These are phyloP conservation scores for Ceratocystis eucalypticola DNA, from an alignment of 2,329 filamentous ascomycete species.

Conservation along the genomic window DNA sequence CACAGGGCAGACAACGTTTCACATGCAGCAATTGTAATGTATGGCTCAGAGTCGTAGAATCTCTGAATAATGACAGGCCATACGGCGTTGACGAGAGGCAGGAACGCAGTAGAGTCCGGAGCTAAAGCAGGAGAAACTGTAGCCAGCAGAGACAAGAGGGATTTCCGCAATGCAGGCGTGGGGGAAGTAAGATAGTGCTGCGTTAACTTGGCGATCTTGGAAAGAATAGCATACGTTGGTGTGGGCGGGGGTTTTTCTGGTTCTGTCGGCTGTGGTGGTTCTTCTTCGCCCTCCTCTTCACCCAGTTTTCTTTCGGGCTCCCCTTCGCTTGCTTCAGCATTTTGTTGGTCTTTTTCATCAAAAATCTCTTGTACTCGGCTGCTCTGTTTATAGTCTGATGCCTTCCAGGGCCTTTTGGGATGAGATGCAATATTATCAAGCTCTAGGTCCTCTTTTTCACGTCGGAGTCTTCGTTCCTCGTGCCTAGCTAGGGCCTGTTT, in stretches of 20 bases:
- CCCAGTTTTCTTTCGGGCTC: conserved; percentile 20
- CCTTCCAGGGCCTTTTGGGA: conserved; percentile 27
- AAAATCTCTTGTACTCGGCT: conserved; percentile 18
- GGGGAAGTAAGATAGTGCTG: conserved; percentile 84
- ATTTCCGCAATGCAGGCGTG: conserved; percentile 62
- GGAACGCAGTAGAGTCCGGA: conserved; percentile 64
- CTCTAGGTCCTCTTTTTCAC: conserved; percentile 29
- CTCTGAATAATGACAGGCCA: conserved; percentile 72
- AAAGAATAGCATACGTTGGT: conserved; percentile 66
- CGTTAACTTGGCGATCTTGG: conserved; percentile 68
- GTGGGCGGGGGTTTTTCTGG: conserved; percentile 52
- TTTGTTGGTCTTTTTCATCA: conserved; percentile 22
- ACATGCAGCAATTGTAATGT: conserved; percentile 57
- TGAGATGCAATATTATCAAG: conserved; percentile 25
- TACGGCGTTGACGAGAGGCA: conserved; percentile 78
- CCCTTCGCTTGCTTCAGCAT: conserved; percentile 20
- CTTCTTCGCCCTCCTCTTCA: conserved; percentile 26
- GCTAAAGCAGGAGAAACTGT: conserved; percentile 61
- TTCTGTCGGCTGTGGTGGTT: conserved; percentile 25
- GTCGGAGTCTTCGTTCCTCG: conserved; percentile 25
- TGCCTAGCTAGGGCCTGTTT: conserved; percentile 49
- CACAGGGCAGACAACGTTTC: conserved; percentile 57
- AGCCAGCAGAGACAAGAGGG: conserved; percentile 61
- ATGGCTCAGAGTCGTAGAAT: conserved; percentile 52
- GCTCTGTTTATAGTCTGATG: conserved; percentile 8